These are phyloP conservation scores for Aulographum hederae DNA, from an alignment of 2,329 filamentous ascomycete genomes.

Conservation along the genomic window DNA sequence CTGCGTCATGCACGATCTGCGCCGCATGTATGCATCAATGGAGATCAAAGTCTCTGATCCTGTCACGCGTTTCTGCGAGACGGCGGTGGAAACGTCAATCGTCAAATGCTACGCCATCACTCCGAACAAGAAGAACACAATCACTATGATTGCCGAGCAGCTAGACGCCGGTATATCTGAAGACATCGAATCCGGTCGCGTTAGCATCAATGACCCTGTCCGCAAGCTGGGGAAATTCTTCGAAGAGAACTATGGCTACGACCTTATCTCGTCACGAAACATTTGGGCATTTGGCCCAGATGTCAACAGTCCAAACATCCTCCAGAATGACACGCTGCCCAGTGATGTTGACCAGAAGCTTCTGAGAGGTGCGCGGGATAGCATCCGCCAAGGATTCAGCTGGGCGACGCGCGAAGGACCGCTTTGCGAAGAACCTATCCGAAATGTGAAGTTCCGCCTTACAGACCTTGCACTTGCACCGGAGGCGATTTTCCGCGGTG, in stretches of 20 bases:
- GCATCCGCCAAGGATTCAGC: slow-evolving; percentile 86
- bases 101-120: slow-evolving; percentile 97
- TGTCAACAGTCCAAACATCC: slow-evolving; percentile 82
- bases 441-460: slow-evolving; percentile 93
- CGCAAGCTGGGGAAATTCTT: slow-evolving; percentile 93
- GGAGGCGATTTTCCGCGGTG: slow-evolving; percentile 86
- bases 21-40: slow-evolving; percentile 93
- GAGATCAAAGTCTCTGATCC: slow-evolving; percentile 98
- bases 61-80: slow-evolving; percentile 94
- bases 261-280: slow-evolving; percentile 79
- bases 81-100: slow-evolving; percentile 88
- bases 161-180: slow-evolving; percentile 86
- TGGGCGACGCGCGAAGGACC: slow-evolving; percentile 94
- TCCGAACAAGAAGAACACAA: slow-evolving; percentile 98
- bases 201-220: slow-evolving; percentile 83
- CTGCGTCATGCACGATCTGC: slow-evolving; percentile 87
- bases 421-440: slow-evolving; percentile 94
- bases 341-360: slow-evolving; percentile 89
- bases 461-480: slow-evolving; percentile 75
- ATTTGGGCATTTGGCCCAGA: slow-evolving; percentile 99
- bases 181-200: slow-evolving; percentile 80
- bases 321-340: slow-evolving; percentile 91
- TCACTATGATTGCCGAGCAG: slow-evolving; percentile 95
- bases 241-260: slow-evolving; percentile 93
- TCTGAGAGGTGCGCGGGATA: slow-evolving; percentile 72